Base-by-base conservation (phyloP, 2,329 filamentous ascomycete species). In the Colletotrichum sp. region DNA sequence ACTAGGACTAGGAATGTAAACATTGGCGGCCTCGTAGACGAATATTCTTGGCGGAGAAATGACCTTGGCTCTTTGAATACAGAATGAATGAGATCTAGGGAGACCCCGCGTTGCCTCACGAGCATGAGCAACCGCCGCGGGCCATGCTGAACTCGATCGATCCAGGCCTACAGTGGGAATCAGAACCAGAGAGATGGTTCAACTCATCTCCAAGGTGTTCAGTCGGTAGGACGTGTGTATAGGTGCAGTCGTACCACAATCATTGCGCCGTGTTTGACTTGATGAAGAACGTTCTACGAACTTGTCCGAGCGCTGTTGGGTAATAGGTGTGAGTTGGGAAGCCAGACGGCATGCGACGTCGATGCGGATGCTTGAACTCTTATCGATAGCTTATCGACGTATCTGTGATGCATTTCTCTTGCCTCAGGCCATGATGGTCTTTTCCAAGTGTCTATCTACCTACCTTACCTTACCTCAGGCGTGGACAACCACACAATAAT, bases 331-430 rank as follows among this genome's bases (percentile, higher is more conserved):
- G 26, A 30, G 26, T 34, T 24, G 30, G 28, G 21, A n/a, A 21
- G n/a, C 26, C 16, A 21, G 52, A 24, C 24, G 16, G 18, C n/a
- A 48, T 48, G 43, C 43, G 43, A 48, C 18, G n/a, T 48, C 43
- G 18, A 48, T 48, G 18, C 43, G 10, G 9, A 58, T 58, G 13
- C n/a, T 57, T 26, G n/a, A 21, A 21, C 6, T n/a, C 72, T 76
- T 74, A 76, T 76, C 74, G 73, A 75, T 65, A 68, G 64, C 64
- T 74, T 74, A 69, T 76, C 74, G 58, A 32, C 21, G 48, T 60
- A 60, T 34, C n/a, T 52, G n/a, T 16, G 24, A 8, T 26, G n/a
- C n/a, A 13, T 28, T 52, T 7, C 24, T 34, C 26, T 61, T 72
- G 73, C 73, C 73, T 75, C 57, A 75, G 73, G 73, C 73, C 63